Base-by-base conservation (phyloP, 2,329 filamentous ascomycete species). In the Leptographium wingfieldii region DNA sequence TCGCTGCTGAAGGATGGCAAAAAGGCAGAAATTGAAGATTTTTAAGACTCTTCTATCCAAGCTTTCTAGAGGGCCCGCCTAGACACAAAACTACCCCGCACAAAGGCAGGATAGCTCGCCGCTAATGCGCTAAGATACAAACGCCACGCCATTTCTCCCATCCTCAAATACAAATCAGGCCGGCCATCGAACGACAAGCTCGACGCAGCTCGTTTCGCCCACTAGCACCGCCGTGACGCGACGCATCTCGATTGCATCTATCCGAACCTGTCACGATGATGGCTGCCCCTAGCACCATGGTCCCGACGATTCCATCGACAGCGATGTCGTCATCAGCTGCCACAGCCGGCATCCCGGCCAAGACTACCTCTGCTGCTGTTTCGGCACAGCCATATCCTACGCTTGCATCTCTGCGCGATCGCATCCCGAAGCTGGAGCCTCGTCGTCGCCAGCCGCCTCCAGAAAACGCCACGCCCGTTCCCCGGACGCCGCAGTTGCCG, bases 401-500 rank as follows among this genome's bases (percentile, higher is more conserved):
- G 22, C 55, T 25, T 35, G 29, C 53, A 7, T 29, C 55, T 66
- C 73, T 83, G 33, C 81, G 77, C 67, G 74, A 81, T 67, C 78
- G 76, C 62, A 79, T 89, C 51, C 86, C 86, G 38, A 88, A 83
- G 68, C 77, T 90, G 62, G 80, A 86, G 67, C 84, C 87, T 35
- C 81, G 86, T 61, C 78, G 78, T 62, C 79, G 81, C 62, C 77
- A 79, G 62, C 69, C 74, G 62, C 71, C 75, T 63, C 72, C 77
- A 33, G 69, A 78, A 53, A 86, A 83, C 67, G 74, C 77, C 33
- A 73, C 76, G 31, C 86, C 90, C 63, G 77, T 87, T 54, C 92
- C 92, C 62, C 78, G 81, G 65, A 95, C 92, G 33, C 91, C 91
- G 55, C 70, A 78, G 48, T 79, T 96, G 10, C 84, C 90, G 40